Evolutionary conservation across 2,329 filamentous ascomycete species (phyloP).

Genomic region (Aureobasidium leucospermi): DNA sequence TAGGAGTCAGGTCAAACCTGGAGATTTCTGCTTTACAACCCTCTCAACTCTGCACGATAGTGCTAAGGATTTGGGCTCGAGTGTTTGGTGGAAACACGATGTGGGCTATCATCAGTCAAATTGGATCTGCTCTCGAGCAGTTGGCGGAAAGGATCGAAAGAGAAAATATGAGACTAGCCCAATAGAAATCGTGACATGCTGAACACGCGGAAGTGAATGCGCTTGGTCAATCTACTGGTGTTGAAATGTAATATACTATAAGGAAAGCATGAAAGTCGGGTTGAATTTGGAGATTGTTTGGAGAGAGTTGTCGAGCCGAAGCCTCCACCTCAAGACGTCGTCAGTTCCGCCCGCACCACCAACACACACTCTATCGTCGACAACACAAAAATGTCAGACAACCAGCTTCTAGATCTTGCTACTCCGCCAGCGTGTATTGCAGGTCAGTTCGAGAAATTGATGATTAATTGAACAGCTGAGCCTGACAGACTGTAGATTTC

Average conservation of each 20-base stretch:
- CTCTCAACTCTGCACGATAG: conserved; percentile 31
- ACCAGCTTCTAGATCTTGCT: conserved; percentile 23
- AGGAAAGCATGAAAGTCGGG: too few species aligned
- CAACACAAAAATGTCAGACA: neutral
- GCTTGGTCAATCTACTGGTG: too few species aligned
- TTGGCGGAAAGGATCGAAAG: neutral
- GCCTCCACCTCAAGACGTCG: neutral
- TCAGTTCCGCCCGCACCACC: too few species aligned
- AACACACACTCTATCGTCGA: neutral
- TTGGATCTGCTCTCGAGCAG: conserved; percentile 22
- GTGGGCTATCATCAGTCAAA: conserved; percentile 37
- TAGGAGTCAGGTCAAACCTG: conserved; percentile 27
- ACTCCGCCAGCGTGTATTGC: conserved; percentile 73
- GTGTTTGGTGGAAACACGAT: conserved; percentile 36
- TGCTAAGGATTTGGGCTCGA: conserved; percentile 35
- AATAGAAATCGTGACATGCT: neutral
- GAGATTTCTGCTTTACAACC: conserved; percentile 12
- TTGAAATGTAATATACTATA: too few species aligned
- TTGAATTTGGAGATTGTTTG: too few species aligned
- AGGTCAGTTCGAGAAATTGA: conserved; percentile 17
- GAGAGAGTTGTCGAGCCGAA: neutral
- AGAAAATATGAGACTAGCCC: neutral
- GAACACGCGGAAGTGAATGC: too few species aligned
- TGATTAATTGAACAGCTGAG: too few species aligned
- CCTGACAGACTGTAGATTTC: conserved; percentile 52